Percentiles rank a stretch among this genome's conserved stretches.
These are phyloP conservation scores for Rhizomucor pusillus DNA, from an alignment of 371 early-diverging fungal genomes.

Conservation along the genomic window DNA sequence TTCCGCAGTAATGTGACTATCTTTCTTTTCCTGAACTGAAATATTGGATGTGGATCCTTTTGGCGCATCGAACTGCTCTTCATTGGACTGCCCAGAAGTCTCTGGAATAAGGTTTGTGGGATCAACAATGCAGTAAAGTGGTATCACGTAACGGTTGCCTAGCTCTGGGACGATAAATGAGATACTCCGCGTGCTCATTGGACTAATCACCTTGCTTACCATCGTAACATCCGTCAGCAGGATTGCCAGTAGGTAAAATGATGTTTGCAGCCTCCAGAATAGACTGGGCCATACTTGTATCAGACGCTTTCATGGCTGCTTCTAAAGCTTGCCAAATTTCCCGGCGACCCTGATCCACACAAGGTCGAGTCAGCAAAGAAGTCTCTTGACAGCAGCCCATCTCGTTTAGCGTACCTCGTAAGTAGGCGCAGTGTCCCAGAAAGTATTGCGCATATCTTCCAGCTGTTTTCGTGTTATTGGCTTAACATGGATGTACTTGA, in stretches of 20 bases:
- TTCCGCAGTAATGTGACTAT: conserved; percentile 7
- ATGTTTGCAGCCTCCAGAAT: conserved; percentile 65
- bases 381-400: too few relatives aligned
- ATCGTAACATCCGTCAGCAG: conserved; percentile 73
- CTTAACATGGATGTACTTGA: conserved; percentile 41
- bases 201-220: conserved; percentile 27
- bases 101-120: conserved; percentile 55
- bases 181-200: too few relatives aligned
- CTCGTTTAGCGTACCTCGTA: too few relatives aligned
- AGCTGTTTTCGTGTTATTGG: conserved; percentile 48
- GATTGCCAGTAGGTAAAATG: conserved; percentile 66
- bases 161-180: conserved; percentile 37
- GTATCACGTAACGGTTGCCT: conserved; percentile 67
- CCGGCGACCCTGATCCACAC: conserved; percentile 44
- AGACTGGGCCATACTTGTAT: conserved; percentile 52
- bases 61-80: background rate
- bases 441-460: conserved; percentile 52
- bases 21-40: background rate
- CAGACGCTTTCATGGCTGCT: conserved; percentile 45
- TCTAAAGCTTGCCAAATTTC: conserved; percentile 77
- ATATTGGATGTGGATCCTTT: conserved; percentile 6
- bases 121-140: conserved; percentile 60
- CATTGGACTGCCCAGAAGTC: too few relatives aligned
- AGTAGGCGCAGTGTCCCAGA: conserved; percentile 74
- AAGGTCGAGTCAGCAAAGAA: too few relatives aligned